Base-by-base conservation (phyloP, 139 green algal genomes). In the Auxenochlorella pyrenoidosa region DNA sequence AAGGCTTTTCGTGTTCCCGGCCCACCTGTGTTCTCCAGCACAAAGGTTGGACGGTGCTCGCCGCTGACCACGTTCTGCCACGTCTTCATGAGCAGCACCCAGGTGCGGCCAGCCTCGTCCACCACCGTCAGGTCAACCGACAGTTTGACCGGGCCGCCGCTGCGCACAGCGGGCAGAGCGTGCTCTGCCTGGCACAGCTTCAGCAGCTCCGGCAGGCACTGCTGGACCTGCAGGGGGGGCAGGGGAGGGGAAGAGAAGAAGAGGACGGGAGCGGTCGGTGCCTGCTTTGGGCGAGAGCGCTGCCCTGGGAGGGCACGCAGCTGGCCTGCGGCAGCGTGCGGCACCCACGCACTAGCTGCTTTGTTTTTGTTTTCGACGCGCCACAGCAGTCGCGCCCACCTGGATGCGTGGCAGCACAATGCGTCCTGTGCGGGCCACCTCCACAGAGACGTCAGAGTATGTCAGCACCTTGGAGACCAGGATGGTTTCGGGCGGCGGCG, bases 21-120 rank as follows among this genome's bases (percentile, higher is more conserved):
- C 75, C 41, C 36, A 84, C 83, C 83, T 19, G 87, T 90, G 68
- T 88, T 88, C n/a, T 90, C 87, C 47, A 90, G 71, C 28, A 90
- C 59, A 77, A 87, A 90, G 0, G 87, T 90, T 41, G 87, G 87
- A 19, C 71, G 70, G 38, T 84, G 70, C 78, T 90, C 70, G 38
- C 87, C 87, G 34, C 51, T 70, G 30, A 87, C 87, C 22, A 83
- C 71, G 22, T 90, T 90, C 51, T 87, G 80, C 87, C 87, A 90
- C 5, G 79, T 90, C 80, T 90, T 90, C 32, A 90, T 40, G 2
- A 82, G 36, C 24, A 89, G 24, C 28, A 40, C 44, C 77, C 77
- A 89, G 34, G 24, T 40, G 78, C 65, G 75, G 8, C 78, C 78
- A 1, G 75, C 65, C 65, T 89, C 51, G 34, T 89, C 85, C 13